These are phyloP conservation scores for Copromyces sp. DNA, from an alignment of 495 filamentous ascomycete genomes.

Conservation along the genomic window DNA sequence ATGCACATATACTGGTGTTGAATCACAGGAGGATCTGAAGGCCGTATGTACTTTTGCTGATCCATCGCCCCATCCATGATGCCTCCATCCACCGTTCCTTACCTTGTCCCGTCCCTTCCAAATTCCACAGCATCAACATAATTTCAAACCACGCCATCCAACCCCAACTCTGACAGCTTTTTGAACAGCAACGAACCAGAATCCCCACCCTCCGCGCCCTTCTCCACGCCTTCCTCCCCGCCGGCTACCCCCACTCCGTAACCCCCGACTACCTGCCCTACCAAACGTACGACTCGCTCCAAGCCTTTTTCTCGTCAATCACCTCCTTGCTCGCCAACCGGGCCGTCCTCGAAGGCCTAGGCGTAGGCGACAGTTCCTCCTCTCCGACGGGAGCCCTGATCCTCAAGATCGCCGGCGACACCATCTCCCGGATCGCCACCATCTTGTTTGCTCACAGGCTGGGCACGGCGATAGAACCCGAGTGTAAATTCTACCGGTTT, in stretches of 20 bases:
- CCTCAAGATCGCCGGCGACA: constrained; percentile 77
- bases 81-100: not conserved
- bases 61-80: not conserved
- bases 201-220: constrained; percentile 25
- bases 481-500: constrained; percentile 90
- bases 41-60: constrained; percentile 7
- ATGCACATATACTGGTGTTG: constrained; percentile 21
- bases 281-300: constrained; percentile 68
- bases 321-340: constrained; percentile 78
- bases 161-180: too few species aligned
- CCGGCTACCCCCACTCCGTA: constrained; percentile 86
- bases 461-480: constrained; percentile 81
- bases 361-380: constrained; percentile 78
- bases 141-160: too few species aligned
- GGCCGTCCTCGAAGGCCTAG: constrained; percentile 85
- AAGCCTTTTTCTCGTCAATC: constrained; percentile 92
- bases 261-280: constrained; percentile 79
- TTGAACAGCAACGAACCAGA: constrained; percentile 10
- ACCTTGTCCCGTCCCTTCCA: too few species aligned
- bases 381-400: constrained; percentile 82
- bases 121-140: not conserved
- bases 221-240: constrained; percentile 76
- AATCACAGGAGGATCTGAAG: constrained; percentile 12
- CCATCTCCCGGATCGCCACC: constrained; percentile 73
- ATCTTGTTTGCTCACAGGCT: constrained; percentile 83